phyloP scores from a whole-genome alignment of 2,329 filamentous ascomycete species.

The Fonsecaea erecta region DNA sequence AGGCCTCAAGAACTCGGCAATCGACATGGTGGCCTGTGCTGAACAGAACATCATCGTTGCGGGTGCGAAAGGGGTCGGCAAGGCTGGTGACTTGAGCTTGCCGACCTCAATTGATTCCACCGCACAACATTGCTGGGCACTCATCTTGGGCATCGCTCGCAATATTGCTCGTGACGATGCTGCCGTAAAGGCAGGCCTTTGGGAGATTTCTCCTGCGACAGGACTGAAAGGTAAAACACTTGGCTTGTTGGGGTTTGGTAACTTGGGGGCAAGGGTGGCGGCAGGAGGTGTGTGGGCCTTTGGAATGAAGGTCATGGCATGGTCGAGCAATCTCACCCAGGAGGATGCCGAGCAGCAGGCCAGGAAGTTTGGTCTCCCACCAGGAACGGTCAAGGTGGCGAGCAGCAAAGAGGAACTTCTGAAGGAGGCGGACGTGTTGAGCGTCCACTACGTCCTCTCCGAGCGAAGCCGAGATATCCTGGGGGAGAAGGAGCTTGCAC shows the following conservation, averaged over 20 bases:
- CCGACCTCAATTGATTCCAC: conserved; percentile 34
- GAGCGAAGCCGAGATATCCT: conserved; percentile 70
- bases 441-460: conserved; percentile 72
- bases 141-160: conserved; percentile 66
- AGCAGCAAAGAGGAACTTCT: conserved; percentile 15
- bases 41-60: conserved; percentile 67
- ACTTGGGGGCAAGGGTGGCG: conserved; percentile 70
- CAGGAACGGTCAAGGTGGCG: conserved; percentile 13
- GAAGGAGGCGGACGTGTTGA: conserved; percentile 49
- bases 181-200: conserved; percentile 63
- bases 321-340: conserved; percentile 76
- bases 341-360: conserved; percentile 69
- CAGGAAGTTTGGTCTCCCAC: conserved; percentile 28
- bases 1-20: conserved; percentile 68
- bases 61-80: conserved; percentile 53
- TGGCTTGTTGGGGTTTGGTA: conserved; percentile 72
- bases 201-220: conserved; percentile 71
- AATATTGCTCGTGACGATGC: conserved; percentile 72
- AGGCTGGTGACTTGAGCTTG: conserved; percentile 44
- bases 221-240: conserved; percentile 71
- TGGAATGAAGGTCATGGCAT: conserved; percentile 75
- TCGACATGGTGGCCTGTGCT: conserved; percentile 67
- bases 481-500: conserved; percentile 60
- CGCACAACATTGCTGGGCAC: conserved; percentile 51
- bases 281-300: conserved; percentile 71